phyloP scores from a whole-genome alignment of 1,284 basidiomycete species.

The Cystobasidium sp. region DNA sequence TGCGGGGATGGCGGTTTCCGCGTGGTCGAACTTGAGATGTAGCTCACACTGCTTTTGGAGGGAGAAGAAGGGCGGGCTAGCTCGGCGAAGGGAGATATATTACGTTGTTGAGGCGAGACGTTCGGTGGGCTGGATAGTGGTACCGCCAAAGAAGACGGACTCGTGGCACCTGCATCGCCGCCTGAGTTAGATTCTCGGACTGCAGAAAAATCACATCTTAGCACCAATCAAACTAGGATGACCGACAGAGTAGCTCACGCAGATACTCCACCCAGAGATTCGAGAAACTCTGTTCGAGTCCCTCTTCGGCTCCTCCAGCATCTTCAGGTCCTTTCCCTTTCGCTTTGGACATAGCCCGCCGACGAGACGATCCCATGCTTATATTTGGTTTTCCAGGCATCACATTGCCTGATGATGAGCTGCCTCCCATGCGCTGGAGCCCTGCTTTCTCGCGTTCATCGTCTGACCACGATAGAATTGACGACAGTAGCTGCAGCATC shows the following conservation, averaged over 20 bases:
- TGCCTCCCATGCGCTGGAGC: conserved; percentile 66
- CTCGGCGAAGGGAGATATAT: conserved; percentile 39
- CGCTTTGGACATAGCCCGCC: conserved; percentile 39
- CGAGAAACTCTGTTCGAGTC: conserved; percentile 76
- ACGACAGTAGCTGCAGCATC: conserved; percentile 85
- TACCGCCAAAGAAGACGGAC: neutral
- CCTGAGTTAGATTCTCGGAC: conserved; percentile 32
- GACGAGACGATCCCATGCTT: conserved; percentile 32
- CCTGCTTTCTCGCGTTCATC: conserved; percentile 88
- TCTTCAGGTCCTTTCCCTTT: conserved; percentile 59
- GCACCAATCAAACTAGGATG: neutral
- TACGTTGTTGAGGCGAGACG: conserved; percentile 18
- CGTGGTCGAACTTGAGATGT: neutral
- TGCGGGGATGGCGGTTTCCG: conserved; percentile 13
- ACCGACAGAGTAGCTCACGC: conserved; percentile 63
- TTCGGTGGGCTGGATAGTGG: conserved; percentile 1
- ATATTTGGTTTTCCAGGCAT: conserved; percentile 46
- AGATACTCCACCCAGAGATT: conserved; percentile 94
- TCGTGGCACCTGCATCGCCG: neutral
- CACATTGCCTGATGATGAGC: conserved; percentile 46
- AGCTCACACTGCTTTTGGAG: conserved; percentile 23
- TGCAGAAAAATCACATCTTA: neutral
- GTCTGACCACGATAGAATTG: conserved; percentile 88
- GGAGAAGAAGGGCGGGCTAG: conserved; percentile 35
- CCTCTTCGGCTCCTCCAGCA: conserved; percentile 77